These are phyloP conservation scores for Metahyphopichia silvanorum DNA, from an alignment of 805 yeast species.

Conservation along the genomic window DNA sequence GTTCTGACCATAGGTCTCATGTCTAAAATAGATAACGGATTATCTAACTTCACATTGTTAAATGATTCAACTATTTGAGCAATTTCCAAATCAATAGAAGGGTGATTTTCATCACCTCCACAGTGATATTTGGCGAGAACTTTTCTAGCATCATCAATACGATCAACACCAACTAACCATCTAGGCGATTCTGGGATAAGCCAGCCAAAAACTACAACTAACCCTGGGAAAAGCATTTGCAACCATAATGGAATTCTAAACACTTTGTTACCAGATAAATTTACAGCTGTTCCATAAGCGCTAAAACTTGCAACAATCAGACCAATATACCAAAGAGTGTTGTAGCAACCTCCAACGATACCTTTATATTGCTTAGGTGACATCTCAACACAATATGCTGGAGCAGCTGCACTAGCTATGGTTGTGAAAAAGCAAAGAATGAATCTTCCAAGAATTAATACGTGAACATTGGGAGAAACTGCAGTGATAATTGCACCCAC, in stretches of 20 bases:
- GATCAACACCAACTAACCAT: conserved; percentile 32
- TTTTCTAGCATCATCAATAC: conserved; percentile 24
- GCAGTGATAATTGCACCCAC: conserved; percentile 32
- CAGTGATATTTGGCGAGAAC: conserved; percentile 10
- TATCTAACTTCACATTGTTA: conserved; percentile 7
- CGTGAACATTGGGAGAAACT: conserved; percentile 16
- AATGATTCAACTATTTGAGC: conserved; percentile 27
- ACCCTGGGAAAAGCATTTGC: conserved; percentile 35
- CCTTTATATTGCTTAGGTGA: conserved; percentile 43
- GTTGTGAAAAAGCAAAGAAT: conserved; percentile 42
- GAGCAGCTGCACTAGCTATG: conserved; percentile 39
- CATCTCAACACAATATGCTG: conserved; percentile 44
- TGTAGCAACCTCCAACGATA: conserved; percentile 26
- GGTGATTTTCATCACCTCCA: conserved; percentile 12
- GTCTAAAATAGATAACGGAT: conserved; percentile 12
- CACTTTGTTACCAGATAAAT: conserved; percentile 38
- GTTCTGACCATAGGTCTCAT: conserved; percentile 5
- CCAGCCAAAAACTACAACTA: conserved; percentile 31
- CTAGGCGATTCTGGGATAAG: conserved; percentile 48
- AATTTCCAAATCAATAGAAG: conserved; percentile 31
- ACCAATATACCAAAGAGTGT: conserved; percentile 39
- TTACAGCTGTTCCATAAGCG: conserved; percentile 27
- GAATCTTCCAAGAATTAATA: conserved; percentile 41
- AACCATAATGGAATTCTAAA: conserved; percentile 17
- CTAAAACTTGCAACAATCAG: conserved; percentile 35